Evolutionary conservation across 176 grass and related monocot species (phyloP).

Genomic region (Triticum timopheevii): DNA sequence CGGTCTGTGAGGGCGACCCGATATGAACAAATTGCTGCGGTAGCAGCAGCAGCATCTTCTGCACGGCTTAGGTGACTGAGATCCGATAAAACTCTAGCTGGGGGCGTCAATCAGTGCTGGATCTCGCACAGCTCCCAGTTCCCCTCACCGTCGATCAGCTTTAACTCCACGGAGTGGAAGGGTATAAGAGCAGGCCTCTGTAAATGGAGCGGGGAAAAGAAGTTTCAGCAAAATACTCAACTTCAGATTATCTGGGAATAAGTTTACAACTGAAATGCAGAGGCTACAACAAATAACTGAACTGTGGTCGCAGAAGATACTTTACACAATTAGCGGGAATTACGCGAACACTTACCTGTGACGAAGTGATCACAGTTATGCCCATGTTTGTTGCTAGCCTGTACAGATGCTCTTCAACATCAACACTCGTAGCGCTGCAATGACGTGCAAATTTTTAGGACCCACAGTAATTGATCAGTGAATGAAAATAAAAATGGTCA

Average conservation of each 20-base stretch:
- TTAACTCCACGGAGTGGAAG: conserved; percentile 90
- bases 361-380: conserved; percentile 94
- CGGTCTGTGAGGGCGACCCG: background rate
- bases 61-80: background rate
- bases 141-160: conserved; percentile 91
- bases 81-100: background rate
- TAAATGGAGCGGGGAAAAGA: background rate
- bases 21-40: background rate
- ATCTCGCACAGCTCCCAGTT: conserved; percentile 89
- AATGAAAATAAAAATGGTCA: conserved; percentile 4
- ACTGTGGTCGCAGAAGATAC: background rate
- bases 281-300: background rate
- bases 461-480: background rate
- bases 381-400: conserved; percentile 85
- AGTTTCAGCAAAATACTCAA: conserved; percentile 12
- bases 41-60: background rate
- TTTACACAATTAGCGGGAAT: background rate
- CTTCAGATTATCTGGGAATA: background rate
- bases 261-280: background rate
- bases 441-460: conserved; percentile 8
- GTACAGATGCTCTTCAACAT: conserved; percentile 97
- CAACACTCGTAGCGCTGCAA: conserved; percentile 90
- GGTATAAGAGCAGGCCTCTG: conserved; percentile 90
- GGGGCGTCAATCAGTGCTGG: conserved; percentile 43
- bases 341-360: conserved; percentile 51